phyloP scores from a whole-genome alignment of 1,139 yeast species.

The Hyphopichia khmerensis region DNA sequence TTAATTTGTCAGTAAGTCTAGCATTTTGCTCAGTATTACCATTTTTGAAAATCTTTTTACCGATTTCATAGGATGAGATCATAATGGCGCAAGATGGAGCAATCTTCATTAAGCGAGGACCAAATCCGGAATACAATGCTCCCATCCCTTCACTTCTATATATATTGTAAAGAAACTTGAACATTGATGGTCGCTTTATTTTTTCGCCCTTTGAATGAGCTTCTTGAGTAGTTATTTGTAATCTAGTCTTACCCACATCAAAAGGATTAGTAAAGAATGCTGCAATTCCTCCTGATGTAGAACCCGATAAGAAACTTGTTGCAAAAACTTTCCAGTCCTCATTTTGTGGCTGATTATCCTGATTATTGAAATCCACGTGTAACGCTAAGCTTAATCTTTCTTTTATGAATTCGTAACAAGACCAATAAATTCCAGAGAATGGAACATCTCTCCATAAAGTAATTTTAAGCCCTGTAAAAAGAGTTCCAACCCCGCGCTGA shows the following conservation, averaged over 20 bases:
- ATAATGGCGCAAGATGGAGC: constrained; percentile 98
- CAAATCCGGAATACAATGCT: constrained; percentile 81
- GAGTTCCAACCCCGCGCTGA: constrained; percentile 56
- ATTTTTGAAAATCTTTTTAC: constrained; percentile 61
- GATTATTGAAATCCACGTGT: constrained; percentile 23
- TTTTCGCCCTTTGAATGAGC: constrained; percentile 13
- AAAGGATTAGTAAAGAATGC: constrained; percentile 90
- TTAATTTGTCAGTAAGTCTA: not conserved
- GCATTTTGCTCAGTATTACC: constrained; percentile 11
- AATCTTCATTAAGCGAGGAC: constrained; percentile 83
- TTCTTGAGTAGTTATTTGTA: constrained; percentile 58
- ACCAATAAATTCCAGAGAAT: constrained; percentile 94
- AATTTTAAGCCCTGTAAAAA: constrained; percentile 82
- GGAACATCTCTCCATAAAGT: constrained; percentile 98
- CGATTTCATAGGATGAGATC: constrained; percentile 93
- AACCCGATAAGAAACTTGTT: constrained; percentile 81
- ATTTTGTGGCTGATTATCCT: constrained; percentile 4
- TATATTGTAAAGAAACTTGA: constrained; percentile 61
- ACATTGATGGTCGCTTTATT: constrained; percentile 50
- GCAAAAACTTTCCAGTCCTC: constrained; percentile 58
- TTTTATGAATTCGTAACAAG: constrained; percentile 61
- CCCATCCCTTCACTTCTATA: constrained; percentile 67
- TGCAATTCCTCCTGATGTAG: constrained; percentile 80
- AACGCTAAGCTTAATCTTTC: constrained; percentile 20
- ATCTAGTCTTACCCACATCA: constrained; percentile 94